Conservation (phyloP, 257 asterid species). For the Ballota nigra region DNA sequence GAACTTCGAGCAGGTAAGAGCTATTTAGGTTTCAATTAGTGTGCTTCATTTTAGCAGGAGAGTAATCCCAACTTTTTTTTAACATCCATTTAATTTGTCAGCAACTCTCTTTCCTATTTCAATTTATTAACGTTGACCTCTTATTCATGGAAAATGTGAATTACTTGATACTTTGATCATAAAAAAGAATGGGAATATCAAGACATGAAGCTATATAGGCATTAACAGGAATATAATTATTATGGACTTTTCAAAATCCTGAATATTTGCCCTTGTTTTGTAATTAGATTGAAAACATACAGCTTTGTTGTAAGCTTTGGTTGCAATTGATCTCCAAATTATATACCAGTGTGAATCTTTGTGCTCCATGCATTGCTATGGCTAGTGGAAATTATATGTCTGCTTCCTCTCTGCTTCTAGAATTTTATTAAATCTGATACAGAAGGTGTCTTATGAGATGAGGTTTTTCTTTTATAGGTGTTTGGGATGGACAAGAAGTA, state of each 20-base stretch:
- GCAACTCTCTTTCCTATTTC: background rate
- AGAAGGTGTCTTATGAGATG: background rate
- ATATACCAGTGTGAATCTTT: background rate
- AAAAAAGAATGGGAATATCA: background rate
- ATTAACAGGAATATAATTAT: background rate
- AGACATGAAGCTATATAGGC: background rate
- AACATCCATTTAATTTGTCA: constrained; percentile 1
- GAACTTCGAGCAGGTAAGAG: constrained; percentile 80
- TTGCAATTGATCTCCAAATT: background rate
- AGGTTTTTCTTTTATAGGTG: constrained; percentile 36
- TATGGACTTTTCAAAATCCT: background rate
- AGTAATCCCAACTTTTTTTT: constrained; percentile 9
- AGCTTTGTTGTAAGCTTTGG: background rate
- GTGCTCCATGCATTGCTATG: background rate
- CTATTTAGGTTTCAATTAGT: constrained; percentile 11
- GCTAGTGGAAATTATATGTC: background rate
- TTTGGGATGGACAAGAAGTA: constrained; percentile 61
- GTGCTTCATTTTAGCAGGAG: constrained; percentile 2
- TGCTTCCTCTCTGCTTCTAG: background rate
- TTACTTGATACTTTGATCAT: background rate
- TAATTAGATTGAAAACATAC: background rate
- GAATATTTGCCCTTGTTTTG: background rate
- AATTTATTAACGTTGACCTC: background rate
- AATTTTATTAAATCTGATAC: background rate
- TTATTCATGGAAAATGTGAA: background rate